Percentiles rank a stretch among this genome's conserved stretches.
These are phyloP conservation scores for Teratosphaeriaceae sp. DNA, from an alignment of 2,329 filamentous ascomycete genomes.

Conservation along the genomic window DNA sequence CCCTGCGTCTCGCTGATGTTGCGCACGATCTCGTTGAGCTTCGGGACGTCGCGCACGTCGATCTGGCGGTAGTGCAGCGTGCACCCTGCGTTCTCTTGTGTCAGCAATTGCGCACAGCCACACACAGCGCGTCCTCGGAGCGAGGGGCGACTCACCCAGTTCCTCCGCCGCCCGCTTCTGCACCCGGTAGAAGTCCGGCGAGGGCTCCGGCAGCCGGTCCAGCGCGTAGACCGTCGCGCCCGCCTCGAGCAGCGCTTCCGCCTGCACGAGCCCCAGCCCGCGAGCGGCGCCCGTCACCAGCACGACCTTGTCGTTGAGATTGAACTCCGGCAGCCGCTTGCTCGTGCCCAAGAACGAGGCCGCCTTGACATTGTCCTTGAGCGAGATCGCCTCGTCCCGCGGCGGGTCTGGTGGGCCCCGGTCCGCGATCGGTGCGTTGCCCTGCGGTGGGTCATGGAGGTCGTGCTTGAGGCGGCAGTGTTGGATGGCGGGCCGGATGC, in stretches of 20 bases:
- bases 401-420: slow-evolving; percentile 26
- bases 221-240: slow-evolving; percentile 66
- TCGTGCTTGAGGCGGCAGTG: slow-evolving; percentile 22
- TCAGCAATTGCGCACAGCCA: slow-evolving; percentile 16
- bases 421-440: slow-evolving; percentile 24
- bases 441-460: slow-evolving; percentile 23
- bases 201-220: slow-evolving; percentile 54
- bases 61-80: slow-evolving; percentile 60
- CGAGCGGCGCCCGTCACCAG: slow-evolving; percentile 65
- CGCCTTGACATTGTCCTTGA: slow-evolving; percentile 26
- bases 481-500: background rate
- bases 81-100: background rate
- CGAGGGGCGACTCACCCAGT: slow-evolving; percentile 35
- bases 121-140: background rate
- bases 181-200: slow-evolving; percentile 57
- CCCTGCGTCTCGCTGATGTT: slow-evolving; percentile 64
- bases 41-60: slow-evolving; percentile 67
- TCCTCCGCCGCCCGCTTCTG: slow-evolving; percentile 57
- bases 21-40: slow-evolving; percentile 60
- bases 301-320: slow-evolving; percentile 59
- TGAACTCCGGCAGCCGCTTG: slow-evolving; percentile 62
- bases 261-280: slow-evolving; percentile 66
- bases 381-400: slow-evolving; percentile 22
- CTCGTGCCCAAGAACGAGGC: slow-evolving; percentile 30
- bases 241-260: slow-evolving; percentile 67